These are phyloP conservation scores for Termitomyces sp. DNA, from an alignment of 768 basidiomycete species.

Conservation along the genomic window DNA sequence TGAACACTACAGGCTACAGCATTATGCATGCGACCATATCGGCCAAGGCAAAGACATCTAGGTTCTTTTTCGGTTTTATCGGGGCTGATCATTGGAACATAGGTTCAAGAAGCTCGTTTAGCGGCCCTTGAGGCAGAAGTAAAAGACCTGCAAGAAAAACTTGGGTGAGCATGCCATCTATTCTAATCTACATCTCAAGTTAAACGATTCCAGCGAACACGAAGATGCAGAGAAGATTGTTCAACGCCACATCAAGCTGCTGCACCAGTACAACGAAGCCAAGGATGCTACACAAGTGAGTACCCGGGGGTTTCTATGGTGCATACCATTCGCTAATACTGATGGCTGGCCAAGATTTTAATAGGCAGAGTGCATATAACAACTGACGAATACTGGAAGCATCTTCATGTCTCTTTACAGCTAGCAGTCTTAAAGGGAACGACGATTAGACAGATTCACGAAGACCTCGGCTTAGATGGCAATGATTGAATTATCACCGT, in stretches of 20 bases:
- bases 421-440: constrained; percentile 68
- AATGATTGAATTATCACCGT: constrained; percentile 39
- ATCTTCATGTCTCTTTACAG: constrained; percentile 30
- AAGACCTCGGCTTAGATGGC: constrained; percentile 61
- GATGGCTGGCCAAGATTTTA: constrained; percentile 47
- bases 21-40: constrained; percentile 27
- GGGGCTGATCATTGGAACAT: background rate
- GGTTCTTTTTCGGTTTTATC: background rate
- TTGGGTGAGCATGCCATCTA: constrained; percentile 20
- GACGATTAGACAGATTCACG: constrained; percentile 72
- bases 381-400: background rate
- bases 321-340: constrained; percentile 1
- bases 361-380: constrained; percentile 63
- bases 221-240: constrained; percentile 31
- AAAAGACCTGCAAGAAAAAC: constrained; percentile 20
- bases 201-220: constrained; percentile 14
- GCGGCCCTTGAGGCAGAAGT: constrained; percentile 24
- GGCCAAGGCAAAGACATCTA: constrained; percentile 15
- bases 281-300: constrained; percentile 79
- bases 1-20: background rate
- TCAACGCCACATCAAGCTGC: constrained; percentile 63
- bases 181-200: background rate
- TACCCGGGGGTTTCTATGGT: background rate
- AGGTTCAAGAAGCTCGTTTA: constrained; percentile 26
- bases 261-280: constrained; percentile 78